Base-by-base conservation (phyloP, 2,329 filamentous ascomycete species). In the Pseudocercospora vitis region DNA sequence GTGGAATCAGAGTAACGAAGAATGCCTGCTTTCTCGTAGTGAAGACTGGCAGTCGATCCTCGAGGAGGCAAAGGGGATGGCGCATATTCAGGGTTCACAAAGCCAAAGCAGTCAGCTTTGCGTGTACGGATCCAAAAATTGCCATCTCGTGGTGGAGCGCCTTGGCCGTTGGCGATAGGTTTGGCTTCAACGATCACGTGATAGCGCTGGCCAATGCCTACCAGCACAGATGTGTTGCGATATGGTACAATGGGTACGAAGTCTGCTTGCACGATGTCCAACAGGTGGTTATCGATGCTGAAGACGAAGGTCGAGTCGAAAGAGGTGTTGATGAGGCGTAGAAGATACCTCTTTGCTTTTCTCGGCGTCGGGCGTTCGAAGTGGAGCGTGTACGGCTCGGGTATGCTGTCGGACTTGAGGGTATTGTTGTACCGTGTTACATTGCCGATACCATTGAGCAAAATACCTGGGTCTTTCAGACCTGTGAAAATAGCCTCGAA, bases 191-290 rank as follows among this genome's bases (percentile, higher is more conserved):
- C 65, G 24, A 70, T 65, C 37, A 70, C 57, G 35, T 70, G 59
- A 55, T 70, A 69, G 16, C 68, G 65, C 37, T 70, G 68, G 18
- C 70, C 71, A 55, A 71, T 70, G 37, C 64, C 65, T 32, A 75
- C 62, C 12, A 63, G 60, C 6, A 75, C 53, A 2, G 65, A 68
- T 12, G 65, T 62, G 0, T 72, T 69, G 33, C 58, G 63, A 55
- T 71, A 76, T 2, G 75, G 75, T 24, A 69, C 65, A 47, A 77
- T 70, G 1, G 75, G 74, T 5, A 73, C 68, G 35, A 76, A 72
- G 48, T 78, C 75, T 2, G 70, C 65, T 2, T 71, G 68, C 37
- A 78, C 71, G 35, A 78, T 73, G 7, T 70, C 70, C 50, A 78
- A 71, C 4, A 64, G 60, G 52, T 78, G 75, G 7, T 68, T 66